Base-by-base conservation (phyloP, 1,139 yeast genomes). In the Geotrichum reessii region DNA sequence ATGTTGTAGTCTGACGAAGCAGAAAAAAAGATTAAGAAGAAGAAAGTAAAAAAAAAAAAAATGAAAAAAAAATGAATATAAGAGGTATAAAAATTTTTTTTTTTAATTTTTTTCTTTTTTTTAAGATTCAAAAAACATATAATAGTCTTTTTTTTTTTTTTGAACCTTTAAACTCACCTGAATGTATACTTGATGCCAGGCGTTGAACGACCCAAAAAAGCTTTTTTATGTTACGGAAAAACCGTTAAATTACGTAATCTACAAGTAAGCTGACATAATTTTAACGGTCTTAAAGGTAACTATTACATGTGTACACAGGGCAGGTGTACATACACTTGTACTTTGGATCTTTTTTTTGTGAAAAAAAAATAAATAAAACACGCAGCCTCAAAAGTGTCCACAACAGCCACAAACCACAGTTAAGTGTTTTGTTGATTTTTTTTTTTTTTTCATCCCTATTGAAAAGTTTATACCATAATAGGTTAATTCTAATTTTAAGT, bases 161-260 rank as follows among this genome's bases (percentile, higher is more conserved):
- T 25, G 28, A 25, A 7, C 28, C 7, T 25, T 25, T 25, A 25
- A 25, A 25, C 28, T 4, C 28, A 25, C 28, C 28, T 4, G 7
- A 25, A 25, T 25, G 28, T 25, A 5, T 4, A 7, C 7, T 25
- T 25, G 28, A 27, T 25, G 28, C 28, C 28, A 25, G 28, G 28
- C 28, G 28, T 25, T 25, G 28, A 37, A 28, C 19, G 17, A 33
- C 17, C 28, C n/a, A 33, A n/a, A 31, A 28, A 50, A 49, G n/a
- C 28, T 25, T 25, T 25, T 25, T 25, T 25, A 17, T 25, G 44
- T 50, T 12, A 50, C 47, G 56, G 51, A 42, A 50, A 48, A 52
- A 47, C 56, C 48, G 56, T 53, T 53, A 46, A 33, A 21, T 53
- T 24, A 53, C 56, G 44, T 47, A 53, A 46, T 6, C 17, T 1